Evolutionary conservation across 495 filamentous ascomycete genomes (phyloP), one percentile per base, ranked within the genome.

Genomic region (Patellaria atrata): DNA sequence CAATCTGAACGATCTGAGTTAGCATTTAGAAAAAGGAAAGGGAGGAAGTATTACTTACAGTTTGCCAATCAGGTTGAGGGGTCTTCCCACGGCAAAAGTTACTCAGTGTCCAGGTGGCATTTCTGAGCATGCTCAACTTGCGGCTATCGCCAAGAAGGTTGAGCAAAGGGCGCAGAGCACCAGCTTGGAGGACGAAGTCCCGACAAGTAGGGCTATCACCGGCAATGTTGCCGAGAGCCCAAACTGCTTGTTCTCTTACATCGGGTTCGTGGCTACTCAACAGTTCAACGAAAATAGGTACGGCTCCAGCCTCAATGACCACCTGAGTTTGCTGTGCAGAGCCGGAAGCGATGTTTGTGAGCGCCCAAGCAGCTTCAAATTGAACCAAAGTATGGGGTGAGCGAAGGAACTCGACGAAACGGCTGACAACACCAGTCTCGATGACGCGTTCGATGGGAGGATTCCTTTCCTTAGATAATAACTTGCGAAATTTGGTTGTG

Each of bases 71-170:
- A 13, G 91, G 91, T 60, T 99, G 91, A 23, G 91, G 91, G 3
- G 86, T 94, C 71, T 96, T 99, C 60, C 91, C 91, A 68, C 91
- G 87, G 65, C 91, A 99, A 65, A 99, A 99, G 65, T 99, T 99
- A 68, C 91, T 96, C 33, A 99, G 67, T 16, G 91, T 99, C 91
- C 91, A 99, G 17, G 91, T 96, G 16, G 91, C 91, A 56, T 99
- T 99, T 35, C 91, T 71, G 24, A 99, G 74, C 91, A 99, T 99
- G 68, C 85, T 94, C 32, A 99, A 68, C 70, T 99, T 99, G 48
- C 91, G 82, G 65, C 87, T 93, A 58, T 99, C 91, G 26, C 87
- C 89, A 27, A 97, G 74, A 24, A 97, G 71, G 52, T 66, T 70
- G 30, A 97, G 67, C 24, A 97, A 70, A 22, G 89, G 89, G 49